Evolutionary conservation across 1,284 basidiomycete species (phyloP), one percentile per base, ranked within the genome.

Genomic region (Puccinia triticina): DNA sequence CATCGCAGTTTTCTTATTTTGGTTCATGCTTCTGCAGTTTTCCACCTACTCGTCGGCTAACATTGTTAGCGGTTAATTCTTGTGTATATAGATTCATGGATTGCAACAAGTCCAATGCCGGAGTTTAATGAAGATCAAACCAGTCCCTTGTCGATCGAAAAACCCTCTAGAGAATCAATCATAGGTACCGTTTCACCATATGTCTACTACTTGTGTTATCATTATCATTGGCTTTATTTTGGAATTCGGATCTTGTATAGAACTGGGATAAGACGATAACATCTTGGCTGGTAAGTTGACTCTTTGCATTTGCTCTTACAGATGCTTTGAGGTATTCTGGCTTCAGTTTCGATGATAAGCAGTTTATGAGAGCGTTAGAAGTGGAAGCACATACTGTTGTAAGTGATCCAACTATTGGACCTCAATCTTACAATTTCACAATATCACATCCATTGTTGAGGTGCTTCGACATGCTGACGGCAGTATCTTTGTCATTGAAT

Each of bases 311-410:
- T 32, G 1, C n/a, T 61, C 18, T 61, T 2, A 34, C 59, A 61
- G 59, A 61, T 61, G 59, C 59, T 34, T 61, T 34, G 59, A 10
- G 59, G 59, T 61, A 61, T 61, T 29, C 59, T 61, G 59, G 59
- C 26, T 61, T 61, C 59, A 61, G 29, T 32, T 11, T 61, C 29
- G 34, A n/a, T 61, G 32, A 61, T 7, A 14, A 34, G 2, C 26
- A 61, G 14, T 61, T 61, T 16, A 61, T 32, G 32, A 61, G 32
- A 10, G 18, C 55, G 10, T 26, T 12, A 57, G n/a, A 57, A 57
- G 55, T 29, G 55, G n/a, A 61, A 34, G 14, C 2, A 61, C 29
- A n/a, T 32, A 2, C 59, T 34, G 29, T 61, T 26, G 2, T 34
- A 32, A 34, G 16, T 34, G 59, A 16, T 34, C 32, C 14, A 26